Conservation (phyloP, 768 basidiomycete species). For the Termitomyces sp. region DNA sequence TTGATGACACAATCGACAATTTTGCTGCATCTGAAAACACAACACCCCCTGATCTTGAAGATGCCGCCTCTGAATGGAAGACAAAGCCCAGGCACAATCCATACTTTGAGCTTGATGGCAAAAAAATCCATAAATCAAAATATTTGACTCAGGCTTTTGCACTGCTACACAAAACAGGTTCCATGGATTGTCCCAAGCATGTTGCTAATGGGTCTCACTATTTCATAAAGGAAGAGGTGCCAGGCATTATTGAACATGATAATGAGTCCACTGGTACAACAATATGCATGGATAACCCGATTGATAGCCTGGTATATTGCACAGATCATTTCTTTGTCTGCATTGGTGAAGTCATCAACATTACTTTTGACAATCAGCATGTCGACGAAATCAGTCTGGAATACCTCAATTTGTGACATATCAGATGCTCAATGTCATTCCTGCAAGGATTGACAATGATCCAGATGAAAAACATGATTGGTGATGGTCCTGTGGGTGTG, state of each 20-base stretch:
- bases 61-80: neutral
- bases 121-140: no score
- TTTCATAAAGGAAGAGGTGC: neutral
- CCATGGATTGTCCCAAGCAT: neutral
- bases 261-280: neutral
- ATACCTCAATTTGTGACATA: neutral
- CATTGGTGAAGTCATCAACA: neutral
- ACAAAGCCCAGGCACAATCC: neutral
- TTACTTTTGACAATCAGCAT: neutral
- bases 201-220: neutral
- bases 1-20: neutral
- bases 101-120: neutral
- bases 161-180: neutral
- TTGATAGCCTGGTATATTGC: neutral
- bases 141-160: neutral
- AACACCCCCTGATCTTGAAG: neutral
- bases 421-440: neutral
- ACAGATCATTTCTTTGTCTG: neutral
- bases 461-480: neutral
- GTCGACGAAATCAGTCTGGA: neutral
- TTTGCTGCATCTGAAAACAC: neutral
- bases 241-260: neutral
- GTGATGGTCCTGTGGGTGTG: neutral
- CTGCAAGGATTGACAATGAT: neutral
- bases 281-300: neutral